Percentiles rank a stretch among this genome's conserved stretches.
Conservation (phyloP, 2,329 filamentous ascomycete genomes). For the Ceratocystis harringtonii region DNA sequence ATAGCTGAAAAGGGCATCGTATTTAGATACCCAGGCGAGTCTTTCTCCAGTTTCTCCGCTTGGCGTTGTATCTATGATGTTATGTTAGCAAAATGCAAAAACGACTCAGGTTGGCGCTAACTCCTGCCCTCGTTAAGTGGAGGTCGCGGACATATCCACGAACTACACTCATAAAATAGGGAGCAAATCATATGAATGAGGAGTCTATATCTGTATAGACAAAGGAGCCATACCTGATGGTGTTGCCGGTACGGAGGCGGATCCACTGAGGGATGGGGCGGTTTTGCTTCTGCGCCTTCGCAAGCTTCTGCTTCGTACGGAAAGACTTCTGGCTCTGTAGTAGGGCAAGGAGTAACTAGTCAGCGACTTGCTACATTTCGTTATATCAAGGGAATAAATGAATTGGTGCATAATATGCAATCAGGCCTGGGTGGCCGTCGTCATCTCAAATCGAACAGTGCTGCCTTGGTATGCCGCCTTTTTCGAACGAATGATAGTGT, state of each 20-base stretch:
- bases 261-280: constrained; percentile 99
- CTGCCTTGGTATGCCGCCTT: background rate
- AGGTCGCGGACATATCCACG: no score
- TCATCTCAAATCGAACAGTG: background rate
- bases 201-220: background rate
- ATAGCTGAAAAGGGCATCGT: constrained; percentile 15
- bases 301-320: constrained; percentile 99
- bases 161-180: background rate
- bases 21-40: constrained; percentile 94
- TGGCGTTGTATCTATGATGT: constrained; percentile 84
- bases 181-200: background rate
- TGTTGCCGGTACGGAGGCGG: constrained; percentile 94
- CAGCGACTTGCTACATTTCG: constrained; percentile 15
- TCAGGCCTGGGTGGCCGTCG: background rate
- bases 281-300: constrained; percentile 99
- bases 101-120: no score
- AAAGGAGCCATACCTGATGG: constrained; percentile 64
- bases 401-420: background rate
- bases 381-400: background rate
- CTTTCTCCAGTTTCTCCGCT: constrained; percentile 99
- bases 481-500: background rate
- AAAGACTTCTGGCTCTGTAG: constrained; percentile 96
- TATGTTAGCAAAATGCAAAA: background rate
- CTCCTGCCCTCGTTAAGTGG: background rate
- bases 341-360: constrained; percentile 17